A percentile compares a stretch with the other conserved stretches of the same genome.
phyloP scores from a whole-genome alignment of 1,139 yeast genomes.

The Protomyces inundatus region DNA sequence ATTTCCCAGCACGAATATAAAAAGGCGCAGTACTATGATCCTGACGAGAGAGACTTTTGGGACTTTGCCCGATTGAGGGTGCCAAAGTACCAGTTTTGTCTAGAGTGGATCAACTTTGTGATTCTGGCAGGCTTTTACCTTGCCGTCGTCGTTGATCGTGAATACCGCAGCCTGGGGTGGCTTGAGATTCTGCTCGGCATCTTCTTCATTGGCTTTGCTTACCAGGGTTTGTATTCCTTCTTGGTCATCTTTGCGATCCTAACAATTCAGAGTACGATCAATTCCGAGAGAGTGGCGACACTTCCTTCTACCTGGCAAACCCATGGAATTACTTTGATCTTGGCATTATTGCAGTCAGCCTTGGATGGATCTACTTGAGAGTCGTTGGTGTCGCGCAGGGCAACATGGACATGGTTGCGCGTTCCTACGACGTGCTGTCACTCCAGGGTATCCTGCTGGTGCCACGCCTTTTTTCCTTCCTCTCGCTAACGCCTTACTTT shows the following conservation, averaged over 20 bases:
- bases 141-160: conserved; percentile 30
- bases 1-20: conserved; percentile 35
- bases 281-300: conserved; percentile 37
- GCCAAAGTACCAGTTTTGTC: conserved; percentile 37
- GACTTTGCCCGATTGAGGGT: conserved; percentile 37
- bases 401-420: conserved; percentile 29
- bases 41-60: conserved; percentile 32
- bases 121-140: conserved; percentile 36
- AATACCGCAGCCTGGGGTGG: conserved; percentile 26
- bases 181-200: conserved; percentile 36
- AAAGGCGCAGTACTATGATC: conserved; percentile 34
- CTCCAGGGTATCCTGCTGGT: conserved; percentile 38
- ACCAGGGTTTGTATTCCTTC: conserved; percentile 30
- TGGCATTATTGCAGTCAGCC: conserved; percentile 35
- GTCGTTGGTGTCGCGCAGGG: conserved; percentile 31
- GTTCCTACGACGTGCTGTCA: conserved; percentile 37
- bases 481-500: conserved; percentile 39
- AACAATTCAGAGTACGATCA: conserved; percentile 35
- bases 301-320: conserved; percentile 36
- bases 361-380: conserved; percentile 35
- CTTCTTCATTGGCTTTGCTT: conserved; percentile 39
- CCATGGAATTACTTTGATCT: conserved; percentile 38
- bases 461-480: conserved; percentile 38
- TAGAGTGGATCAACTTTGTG: conserved; percentile 38
- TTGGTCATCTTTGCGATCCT: background rate